These are phyloP conservation scores for Carallia pectinifolia DNA, from an alignment of 345 rosid genomes.

Conservation along the genomic window DNA sequence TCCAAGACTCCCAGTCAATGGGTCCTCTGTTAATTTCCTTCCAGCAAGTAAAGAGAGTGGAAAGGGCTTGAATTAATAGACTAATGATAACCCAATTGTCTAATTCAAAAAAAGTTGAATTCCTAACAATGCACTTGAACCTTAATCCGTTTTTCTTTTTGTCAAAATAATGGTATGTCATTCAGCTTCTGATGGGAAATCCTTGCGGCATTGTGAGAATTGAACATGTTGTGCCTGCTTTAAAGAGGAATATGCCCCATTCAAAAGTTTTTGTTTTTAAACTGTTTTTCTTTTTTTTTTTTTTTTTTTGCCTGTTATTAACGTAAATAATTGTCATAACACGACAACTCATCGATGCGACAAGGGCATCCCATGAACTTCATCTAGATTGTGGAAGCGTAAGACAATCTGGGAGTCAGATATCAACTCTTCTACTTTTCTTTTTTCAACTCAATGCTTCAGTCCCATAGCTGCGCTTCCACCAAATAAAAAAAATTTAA, in stretches of 20 bases:
- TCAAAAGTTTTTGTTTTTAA: neutral
- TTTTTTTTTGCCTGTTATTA: no score
- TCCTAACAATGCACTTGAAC: neutral
- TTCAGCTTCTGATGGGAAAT: neutral
- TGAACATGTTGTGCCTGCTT: slow-evolving; percentile 14
- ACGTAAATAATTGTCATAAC: slow-evolving; percentile 11
- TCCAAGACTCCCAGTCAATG: slow-evolving; percentile 11
- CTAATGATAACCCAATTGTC: slow-evolving; percentile 6
- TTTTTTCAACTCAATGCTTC: no score
- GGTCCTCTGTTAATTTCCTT: slow-evolving; percentile 8
- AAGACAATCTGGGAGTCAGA: neutral
- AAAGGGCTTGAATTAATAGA: neutral
- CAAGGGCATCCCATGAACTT: slow-evolving; percentile 24
- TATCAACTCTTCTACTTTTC: no score
- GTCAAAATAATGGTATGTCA: slow-evolving; percentile 1
- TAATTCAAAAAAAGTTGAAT: neutral
- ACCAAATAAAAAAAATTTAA: no score
- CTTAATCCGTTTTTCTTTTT: neutral
- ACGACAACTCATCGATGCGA: slow-evolving; percentile 35
- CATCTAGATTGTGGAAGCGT: neutral
- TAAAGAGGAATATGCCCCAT: slow-evolving; percentile 20
- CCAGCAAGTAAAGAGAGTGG: neutral
- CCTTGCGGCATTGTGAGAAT: neutral
- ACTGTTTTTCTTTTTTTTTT: neutral
- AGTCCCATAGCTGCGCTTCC: no score